Conservation (phyloP, 2,329 filamentous ascomycete genomes). For the Cladophialophora bantiana region DNA sequence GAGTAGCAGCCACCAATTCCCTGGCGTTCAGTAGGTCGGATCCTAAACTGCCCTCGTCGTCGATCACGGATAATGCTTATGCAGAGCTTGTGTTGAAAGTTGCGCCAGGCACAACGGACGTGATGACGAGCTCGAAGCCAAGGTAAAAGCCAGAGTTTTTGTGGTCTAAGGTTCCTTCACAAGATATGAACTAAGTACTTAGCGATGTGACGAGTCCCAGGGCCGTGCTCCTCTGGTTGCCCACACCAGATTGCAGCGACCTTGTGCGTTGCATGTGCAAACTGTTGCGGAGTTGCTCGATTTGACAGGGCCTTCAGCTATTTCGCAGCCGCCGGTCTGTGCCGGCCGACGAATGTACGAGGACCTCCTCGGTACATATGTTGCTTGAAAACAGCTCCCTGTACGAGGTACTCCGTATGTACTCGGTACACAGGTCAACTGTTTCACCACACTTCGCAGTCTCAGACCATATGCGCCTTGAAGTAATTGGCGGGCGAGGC, state of each 20-base stretch:
- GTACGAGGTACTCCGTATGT: background rate
- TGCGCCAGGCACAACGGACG: background rate
- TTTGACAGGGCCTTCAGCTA: background rate
- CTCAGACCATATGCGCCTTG: conserved; percentile 5
- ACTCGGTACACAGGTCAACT: background rate
- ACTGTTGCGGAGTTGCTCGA: background rate
- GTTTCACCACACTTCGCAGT: conserved; percentile 15
- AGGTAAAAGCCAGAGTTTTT: too few relatives aligned
- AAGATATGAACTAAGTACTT: background rate
- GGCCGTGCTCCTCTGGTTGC: background rate
- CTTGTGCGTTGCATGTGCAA: background rate
- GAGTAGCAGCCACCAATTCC: background rate
- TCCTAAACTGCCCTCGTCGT: background rate
- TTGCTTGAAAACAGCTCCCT: background rate
- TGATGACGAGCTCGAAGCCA: background rate
- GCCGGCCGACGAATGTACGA: background rate
- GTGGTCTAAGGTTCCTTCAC: background rate
- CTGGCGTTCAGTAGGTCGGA: background rate
- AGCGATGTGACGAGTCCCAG: background rate
- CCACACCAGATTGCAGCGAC: background rate
- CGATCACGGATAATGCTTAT: background rate
- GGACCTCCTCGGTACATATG: background rate
- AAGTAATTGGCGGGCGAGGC: conserved; percentile 11
- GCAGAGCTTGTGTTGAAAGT: background rate
- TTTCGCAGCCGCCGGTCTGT: background rate